Percentiles rank a stretch among this genome's conserved stretches.
Conservation (phyloP, 1,284 basidiomycete species). For the Veloporphyrellus conicus region DNA sequence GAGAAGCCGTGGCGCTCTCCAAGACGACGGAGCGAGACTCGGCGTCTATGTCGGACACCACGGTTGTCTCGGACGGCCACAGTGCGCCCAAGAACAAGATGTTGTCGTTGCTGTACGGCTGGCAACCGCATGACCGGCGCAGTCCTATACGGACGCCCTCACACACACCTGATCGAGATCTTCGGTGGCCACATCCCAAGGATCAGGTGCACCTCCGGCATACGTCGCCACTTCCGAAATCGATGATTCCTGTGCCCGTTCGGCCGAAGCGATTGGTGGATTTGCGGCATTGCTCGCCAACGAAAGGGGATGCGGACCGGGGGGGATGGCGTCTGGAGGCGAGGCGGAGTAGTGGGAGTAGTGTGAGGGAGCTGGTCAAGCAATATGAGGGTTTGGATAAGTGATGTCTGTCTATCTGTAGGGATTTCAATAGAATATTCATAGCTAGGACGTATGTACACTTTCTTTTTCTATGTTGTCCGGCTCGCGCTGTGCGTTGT, state of each 20-base stretch:
- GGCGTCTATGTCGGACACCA: constrained; percentile 14
- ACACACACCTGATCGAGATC: constrained; percentile 43
- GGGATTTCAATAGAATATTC: neutral
- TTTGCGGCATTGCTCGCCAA: constrained; percentile 46
- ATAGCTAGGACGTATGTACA: constrained; percentile 1
- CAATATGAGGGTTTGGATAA: constrained; percentile 49
- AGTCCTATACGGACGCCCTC: constrained; percentile 57
- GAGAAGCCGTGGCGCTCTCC: constrained; percentile 45
- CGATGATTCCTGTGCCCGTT: constrained; percentile 41
- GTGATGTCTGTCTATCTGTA: constrained; percentile 6
- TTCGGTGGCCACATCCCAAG: constrained; percentile 51
- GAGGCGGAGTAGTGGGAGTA: constrained; percentile 50
- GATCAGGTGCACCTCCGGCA: constrained; percentile 58
- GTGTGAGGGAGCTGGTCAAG: constrained; percentile 65
- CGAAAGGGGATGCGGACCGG: constrained; percentile 6
- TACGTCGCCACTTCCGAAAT: constrained; percentile 41
- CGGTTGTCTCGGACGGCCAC: constrained; percentile 2
- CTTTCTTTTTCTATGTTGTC: constrained; percentile 7
- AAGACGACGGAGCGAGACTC: constrained; percentile 6
- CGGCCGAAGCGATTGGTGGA: constrained; percentile 52
- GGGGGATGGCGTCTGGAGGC: neutral
- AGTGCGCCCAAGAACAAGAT: neutral
- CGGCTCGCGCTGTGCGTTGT: constrained; percentile 13
- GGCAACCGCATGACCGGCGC: constrained; percentile 41
- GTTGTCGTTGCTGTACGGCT: constrained; percentile 46